Evolutionary conservation across 768 basidiomycete species (phyloP), one percentile per base, ranked within the genome.

Genomic region (Terana coerulea): DNA sequence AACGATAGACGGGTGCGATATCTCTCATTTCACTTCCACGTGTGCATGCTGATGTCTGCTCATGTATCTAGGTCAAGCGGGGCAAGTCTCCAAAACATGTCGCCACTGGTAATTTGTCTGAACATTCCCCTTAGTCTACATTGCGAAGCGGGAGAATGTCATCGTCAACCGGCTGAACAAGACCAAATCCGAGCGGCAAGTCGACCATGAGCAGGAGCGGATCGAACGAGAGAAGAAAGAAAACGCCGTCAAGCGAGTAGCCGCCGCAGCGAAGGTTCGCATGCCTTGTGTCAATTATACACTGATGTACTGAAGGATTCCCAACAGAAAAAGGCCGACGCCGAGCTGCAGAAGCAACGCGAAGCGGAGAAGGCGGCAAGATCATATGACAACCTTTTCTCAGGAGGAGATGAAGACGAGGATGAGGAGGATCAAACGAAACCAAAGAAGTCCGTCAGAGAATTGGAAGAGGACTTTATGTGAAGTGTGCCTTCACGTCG

Each of bases 131-230:
- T 21, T 53, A 92, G 91, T 93, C 1, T 77, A 95, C 62, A 74
- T 98, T 6, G 65, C 76, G 1, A 83, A 84, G 51, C 83, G 95
- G 28, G 89, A 95, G 57, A 99, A 99, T 64, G 59, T 75, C 3
- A 88, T 95, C 52, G 88, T 98, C 29, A 98, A 98, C 63, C 83
- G 95, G 24, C 72, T 98, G 36, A 94, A 91, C 70, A 97, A 95
- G 72, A 98, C 95, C 12, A 98, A 95, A 61, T 71, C 80, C 45
- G 91, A 91, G 69, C 77, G 75, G 25, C 76, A 79, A 30, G 91
- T 97, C 21, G 91, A 98, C 60, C 95, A 98, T 61, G 95, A 98
- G 63, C 82, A 86, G 58, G 95, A 95, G 59, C 77, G 78, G 21
- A 72, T 91, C 24, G 93, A 92, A 26, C 78, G 95, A 15, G 66